Evolutionary conservation across 495 filamentous ascomycete genomes (phyloP), one percentile per base, ranked within the genome.

Genomic region (Penicillium bialowiezense): DNA sequence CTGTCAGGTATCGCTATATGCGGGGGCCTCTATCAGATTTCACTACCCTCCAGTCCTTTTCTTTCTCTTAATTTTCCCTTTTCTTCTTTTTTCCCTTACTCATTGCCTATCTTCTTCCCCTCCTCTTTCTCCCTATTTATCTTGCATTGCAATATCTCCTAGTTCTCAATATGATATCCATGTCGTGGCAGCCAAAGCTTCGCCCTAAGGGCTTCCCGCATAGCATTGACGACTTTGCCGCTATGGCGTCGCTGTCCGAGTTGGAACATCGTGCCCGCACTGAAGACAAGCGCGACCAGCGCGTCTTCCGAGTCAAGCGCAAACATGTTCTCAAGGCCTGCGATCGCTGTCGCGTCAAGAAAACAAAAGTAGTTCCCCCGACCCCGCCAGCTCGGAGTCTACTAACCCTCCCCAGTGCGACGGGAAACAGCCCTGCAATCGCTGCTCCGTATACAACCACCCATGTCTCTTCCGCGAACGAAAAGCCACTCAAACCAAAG

Each of bases 251-350:
- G 31, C 34, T 73, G 23, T 60, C 68, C 15, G 67, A 70, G 12
- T 45, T 71, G 23, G 67, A 69, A 15, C 55, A 61, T 41, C 65
- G 60, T 20, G 51, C 65, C 12, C 48, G 59, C 29, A 40, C 60
- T 24, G 68, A 74, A 17, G 71, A 73, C 37, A 76, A 72, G 51
- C 63, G 62, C 9, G 64, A 74, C 33, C 71, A 71, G 34, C 71
- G 71, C 12, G 67, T 76, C 14, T 76, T 74, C 48, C 71, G 73
- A n/a, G 71, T 74, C 37, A 76, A 76, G 50, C 66, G 73, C 29
- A 76, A 76, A 51, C 73, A 76, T 65, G 73, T 76, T 15, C 48
- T 74, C 9, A 76, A 74, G 40, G 73, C 73, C 1, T 76, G 73
- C 45, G 73, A 76, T 63, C 70, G 71, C 8, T 76, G 73, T 51